Evolutionary conservation across 2,329 filamentous ascomycete genomes (phyloP), one percentile per base, ranked within the genome.

Genomic region (Alternaria brassicicola): DNA sequence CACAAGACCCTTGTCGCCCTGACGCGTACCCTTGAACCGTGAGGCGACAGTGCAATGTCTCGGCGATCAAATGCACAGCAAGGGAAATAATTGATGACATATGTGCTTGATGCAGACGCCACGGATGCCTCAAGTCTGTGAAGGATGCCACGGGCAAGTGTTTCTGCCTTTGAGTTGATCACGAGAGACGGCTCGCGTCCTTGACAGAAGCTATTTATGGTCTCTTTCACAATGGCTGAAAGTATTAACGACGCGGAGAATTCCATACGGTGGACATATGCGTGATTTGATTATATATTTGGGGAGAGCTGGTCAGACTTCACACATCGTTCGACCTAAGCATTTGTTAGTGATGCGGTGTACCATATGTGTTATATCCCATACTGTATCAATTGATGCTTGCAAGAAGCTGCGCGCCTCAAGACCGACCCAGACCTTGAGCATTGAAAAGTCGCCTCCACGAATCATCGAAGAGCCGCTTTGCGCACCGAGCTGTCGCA

Each of bases 361-460:
- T 12, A 12, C 26, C 36, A 15, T 13, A 9, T 33, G 17, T 10
- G n/a, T 21, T 3, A 26, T 28, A 21, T 30, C 38, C 84, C 88
- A 83, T 76, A 93, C 91, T 77, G 93, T 93, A 74, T 96, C 92
- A 52, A 96, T 86, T 63, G 92, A 96, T 42, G 92, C 92, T 78
- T 96, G 92, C 79, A 97, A 84, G 78, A 96, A 95, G 67, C 89
- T 89, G 62, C 94, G 85, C 47, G 93, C 91, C 80, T 98, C 94
- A 10, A 98, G 82, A 1, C 94, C 93, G 58, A 91, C 87, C 94
- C 94, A 98, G 5, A 97, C 88, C 69, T 92, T 88, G 66, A 97
- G 81, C 90, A 98, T 95, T 1, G 80, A 82, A 47, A 83, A 77
- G 57, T 84, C 82, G 26, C 81, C 81, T 26, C 79, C 78, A 36